Percentiles rank a stretch among this genome's conserved stretches.
phyloP scores from a whole-genome alignment of 2,329 filamentous ascomycete species.

The Cladophialophora bantiana region DNA sequence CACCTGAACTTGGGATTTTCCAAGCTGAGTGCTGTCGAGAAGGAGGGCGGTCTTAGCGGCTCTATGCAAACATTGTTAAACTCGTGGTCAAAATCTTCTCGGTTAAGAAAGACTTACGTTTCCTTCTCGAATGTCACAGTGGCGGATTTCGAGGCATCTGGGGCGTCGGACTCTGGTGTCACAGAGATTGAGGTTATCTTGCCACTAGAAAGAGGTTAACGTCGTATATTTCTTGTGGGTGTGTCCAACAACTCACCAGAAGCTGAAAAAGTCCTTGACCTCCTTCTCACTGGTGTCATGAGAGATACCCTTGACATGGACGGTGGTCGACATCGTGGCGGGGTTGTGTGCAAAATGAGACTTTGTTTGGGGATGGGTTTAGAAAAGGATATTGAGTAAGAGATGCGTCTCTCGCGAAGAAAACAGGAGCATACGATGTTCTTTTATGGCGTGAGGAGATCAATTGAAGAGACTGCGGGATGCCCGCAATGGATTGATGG shows the following conservation, averaged over 20 bases:
- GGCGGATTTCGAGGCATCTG: conserved; percentile 76
- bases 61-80: conserved; percentile 41
- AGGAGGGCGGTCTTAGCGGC: conserved; percentile 96
- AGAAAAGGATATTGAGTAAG: background rate
- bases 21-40: conserved; percentile 95
- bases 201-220: conserved; percentile 64
- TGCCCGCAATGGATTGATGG: background rate
- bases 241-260: conserved; percentile 67
- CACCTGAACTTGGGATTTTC: conserved; percentile 77
- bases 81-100: background rate
- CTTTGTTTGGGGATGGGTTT: background rate
- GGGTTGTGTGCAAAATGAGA: background rate
- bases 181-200: conserved; percentile 88
- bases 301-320: conserved; percentile 90
- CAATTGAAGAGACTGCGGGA: background rate
- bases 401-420: background rate
- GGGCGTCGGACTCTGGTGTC: conserved; percentile 61
- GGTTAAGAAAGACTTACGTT: conserved; percentile 59
- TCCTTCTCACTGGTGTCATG: conserved; percentile 83
- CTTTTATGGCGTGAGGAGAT: conserved; percentile 5
- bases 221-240: background rate
- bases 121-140: conserved; percentile 97
- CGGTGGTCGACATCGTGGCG: conserved; percentile 64
- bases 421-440: background rate
- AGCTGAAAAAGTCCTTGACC: conserved; percentile 90